Evolutionary conservation across 2,329 filamentous ascomycete species (phyloP).

Genomic region (Sclerotinia subarctica): DNA sequence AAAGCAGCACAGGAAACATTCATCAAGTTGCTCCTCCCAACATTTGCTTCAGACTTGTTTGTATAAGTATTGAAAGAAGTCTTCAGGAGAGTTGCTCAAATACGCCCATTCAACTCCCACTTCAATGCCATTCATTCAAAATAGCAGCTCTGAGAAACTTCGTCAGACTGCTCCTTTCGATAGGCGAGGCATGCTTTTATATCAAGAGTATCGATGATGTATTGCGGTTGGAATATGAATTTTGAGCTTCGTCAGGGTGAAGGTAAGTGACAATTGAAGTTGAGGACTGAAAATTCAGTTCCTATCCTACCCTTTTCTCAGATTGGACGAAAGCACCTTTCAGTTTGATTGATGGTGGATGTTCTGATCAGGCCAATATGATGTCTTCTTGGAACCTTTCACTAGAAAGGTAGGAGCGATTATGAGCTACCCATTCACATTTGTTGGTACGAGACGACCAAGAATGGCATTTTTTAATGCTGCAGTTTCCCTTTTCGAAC

Average conservation of each 20-base stretch:
- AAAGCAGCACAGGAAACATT: not conserved
- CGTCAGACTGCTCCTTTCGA: not conserved
- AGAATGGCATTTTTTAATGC: not conserved
- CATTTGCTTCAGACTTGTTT: no score
- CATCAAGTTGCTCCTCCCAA: not conserved
- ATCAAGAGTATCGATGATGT: not conserved
- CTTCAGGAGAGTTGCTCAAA: not conserved
- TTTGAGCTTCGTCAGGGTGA: not conserved
- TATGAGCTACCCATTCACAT: not conserved
- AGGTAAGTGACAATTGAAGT: not conserved
- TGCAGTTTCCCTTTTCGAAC: not conserved
- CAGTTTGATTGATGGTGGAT: not conserved
- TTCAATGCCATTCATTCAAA: not conserved
- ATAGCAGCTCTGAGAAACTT: not conserved
- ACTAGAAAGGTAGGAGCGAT: conserved; percentile 1
- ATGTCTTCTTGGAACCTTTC: not conserved
- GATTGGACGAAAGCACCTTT: not conserved
- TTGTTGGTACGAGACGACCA: not conserved
- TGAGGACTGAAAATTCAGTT: not conserved
- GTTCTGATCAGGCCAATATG: not conserved
- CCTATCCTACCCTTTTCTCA: not conserved
- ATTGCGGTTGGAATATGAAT: not conserved
- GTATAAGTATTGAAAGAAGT: no score
- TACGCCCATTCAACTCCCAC: no score
- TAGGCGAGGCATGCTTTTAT: not conserved